phyloP scores from a whole-genome alignment of 176 grass and related monocot species.

The Oryza glaberrima region DNA sequence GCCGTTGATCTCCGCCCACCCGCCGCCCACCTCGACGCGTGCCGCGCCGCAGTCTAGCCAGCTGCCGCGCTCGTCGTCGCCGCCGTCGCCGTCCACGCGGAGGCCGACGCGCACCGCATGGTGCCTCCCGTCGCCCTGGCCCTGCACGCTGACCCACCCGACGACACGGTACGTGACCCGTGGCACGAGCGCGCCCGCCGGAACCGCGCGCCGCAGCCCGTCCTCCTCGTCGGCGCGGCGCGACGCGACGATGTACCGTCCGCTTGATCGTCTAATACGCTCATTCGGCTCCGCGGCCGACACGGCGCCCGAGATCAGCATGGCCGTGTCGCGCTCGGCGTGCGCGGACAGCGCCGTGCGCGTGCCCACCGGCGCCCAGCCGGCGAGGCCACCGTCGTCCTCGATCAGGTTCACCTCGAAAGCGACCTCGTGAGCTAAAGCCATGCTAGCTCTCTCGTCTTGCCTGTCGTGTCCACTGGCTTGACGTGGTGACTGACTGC shows the following conservation, averaged over 20 bases:
- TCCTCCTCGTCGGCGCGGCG: constrained; percentile 28
- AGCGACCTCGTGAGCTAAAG: constrained; percentile 34
- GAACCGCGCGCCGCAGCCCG: constrained; percentile 39
- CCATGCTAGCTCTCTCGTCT: not conserved
- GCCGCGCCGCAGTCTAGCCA: constrained; percentile 41
- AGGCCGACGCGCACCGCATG: constrained; percentile 30
- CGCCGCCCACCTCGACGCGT: not conserved
- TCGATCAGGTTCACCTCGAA: constrained; percentile 50
- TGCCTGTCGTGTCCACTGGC: too few species aligned
- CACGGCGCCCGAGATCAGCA: too few species aligned
- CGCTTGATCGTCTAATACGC: not conserved
- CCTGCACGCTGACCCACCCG: constrained; percentile 43
- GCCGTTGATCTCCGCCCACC: constrained; percentile 55
- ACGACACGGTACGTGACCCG: constrained; percentile 49
- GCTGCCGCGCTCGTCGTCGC: not conserved
- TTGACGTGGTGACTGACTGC: too few species aligned
- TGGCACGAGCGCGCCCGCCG: constrained; percentile 18
- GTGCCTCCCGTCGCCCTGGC: too few species aligned
- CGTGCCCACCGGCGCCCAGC: constrained; percentile 48
- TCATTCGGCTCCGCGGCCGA: not conserved
- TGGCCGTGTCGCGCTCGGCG: not conserved
- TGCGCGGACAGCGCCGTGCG: constrained; percentile 41
- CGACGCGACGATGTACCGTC: constrained; percentile 28
- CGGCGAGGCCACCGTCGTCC: constrained; percentile 3
- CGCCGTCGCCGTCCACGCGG: constrained; percentile 34